Evolutionary conservation across 768 basidiomycete genomes (phyloP).

Genomic region (Naematelia aurantialba): DNA sequence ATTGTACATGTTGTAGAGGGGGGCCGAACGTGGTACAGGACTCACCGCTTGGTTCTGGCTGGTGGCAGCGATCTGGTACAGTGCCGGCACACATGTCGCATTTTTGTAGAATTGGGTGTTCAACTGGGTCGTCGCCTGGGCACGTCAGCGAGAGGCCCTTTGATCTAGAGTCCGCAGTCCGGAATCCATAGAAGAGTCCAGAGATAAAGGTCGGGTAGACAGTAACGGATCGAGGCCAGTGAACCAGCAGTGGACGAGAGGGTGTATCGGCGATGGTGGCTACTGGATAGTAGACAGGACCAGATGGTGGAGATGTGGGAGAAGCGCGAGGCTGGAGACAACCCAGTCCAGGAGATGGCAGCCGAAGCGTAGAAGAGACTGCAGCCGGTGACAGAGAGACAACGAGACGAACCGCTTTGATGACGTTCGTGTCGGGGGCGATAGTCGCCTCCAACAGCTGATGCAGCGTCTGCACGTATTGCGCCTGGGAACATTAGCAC

Average conservation of each 20-base stretch:
- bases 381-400: slow-evolving; percentile 1
- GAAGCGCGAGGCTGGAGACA: too few species aligned
- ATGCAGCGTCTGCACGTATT: slow-evolving; percentile 75
- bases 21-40: too few species aligned
- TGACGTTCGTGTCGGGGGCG: slow-evolving; percentile 76
- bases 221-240: too few species aligned
- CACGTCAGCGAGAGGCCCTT: slow-evolving; percentile 11
- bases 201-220: not conserved
- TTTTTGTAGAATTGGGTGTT: slow-evolving; percentile 92
- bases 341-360: too few species aligned
- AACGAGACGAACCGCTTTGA: slow-evolving; percentile 71
- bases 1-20: too few species aligned
- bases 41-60: slow-evolving; percentile 79
- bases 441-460: slow-evolving; percentile 78
- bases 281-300: too few species aligned
- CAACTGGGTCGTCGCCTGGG: slow-evolving; percentile 80
- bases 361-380: too few species aligned
- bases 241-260: too few species aligned
- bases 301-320: too few species aligned
- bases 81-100: slow-evolving; percentile 81
- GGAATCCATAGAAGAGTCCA: too few species aligned
- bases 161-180: too few species aligned
- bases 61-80: slow-evolving; percentile 78
- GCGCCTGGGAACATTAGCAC: slow-evolving; percentile 40
- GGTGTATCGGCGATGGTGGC: too few species aligned